These are phyloP conservation scores for Cylindrotheca closterium DNA, from an alignment of 108 stramenopile species.

Conservation along the genomic window DNA sequence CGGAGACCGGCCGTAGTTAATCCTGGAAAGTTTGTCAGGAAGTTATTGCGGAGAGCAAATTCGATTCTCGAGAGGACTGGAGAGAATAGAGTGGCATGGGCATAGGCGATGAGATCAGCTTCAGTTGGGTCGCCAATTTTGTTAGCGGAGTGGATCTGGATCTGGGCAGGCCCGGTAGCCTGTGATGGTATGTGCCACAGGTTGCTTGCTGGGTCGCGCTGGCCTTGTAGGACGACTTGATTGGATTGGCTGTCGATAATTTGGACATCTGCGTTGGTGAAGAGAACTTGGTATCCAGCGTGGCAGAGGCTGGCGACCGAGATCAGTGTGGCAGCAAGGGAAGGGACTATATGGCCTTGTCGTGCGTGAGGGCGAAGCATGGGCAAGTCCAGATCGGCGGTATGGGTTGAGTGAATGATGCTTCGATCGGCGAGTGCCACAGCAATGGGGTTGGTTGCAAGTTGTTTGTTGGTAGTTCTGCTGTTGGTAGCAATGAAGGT, in stretches of 20 bases:
- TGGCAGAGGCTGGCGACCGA: slow-evolving; percentile 29
- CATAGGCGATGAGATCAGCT: slow-evolving; percentile 27
- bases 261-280: slow-evolving; percentile 1
- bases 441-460: not conserved
- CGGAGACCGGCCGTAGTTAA: slow-evolving; percentile 12
- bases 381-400: not conserved
- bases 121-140: no score
- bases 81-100: slow-evolving; percentile 34
- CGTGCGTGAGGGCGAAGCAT: slow-evolving; percentile 1
- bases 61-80: slow-evolving; percentile 27
- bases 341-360: slow-evolving; percentile 7
- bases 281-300: slow-evolving; percentile 11
- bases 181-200: slow-evolving; percentile 15
- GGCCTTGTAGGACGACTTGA: slow-evolving; percentile 6
- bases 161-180: not conserved
- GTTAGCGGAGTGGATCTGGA: not conserved
- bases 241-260: slow-evolving; percentile 4
- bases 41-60: slow-evolving; percentile 13
- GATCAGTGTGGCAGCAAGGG: slow-evolving; percentile 3
- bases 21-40: slow-evolving; percentile 21
- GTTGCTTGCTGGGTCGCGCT: not conserved
- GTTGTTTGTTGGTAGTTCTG: not conserved
- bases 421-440: not conserved
- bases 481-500: not conserved
- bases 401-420: slow-evolving; percentile 3